Percentiles rank a stretch among this genome's conserved stretches.
These are phyloP conservation scores for Schoenoplectus tabernaemontani DNA, from an alignment of 202 grass and related monocot species.

Conservation along the genomic window DNA sequence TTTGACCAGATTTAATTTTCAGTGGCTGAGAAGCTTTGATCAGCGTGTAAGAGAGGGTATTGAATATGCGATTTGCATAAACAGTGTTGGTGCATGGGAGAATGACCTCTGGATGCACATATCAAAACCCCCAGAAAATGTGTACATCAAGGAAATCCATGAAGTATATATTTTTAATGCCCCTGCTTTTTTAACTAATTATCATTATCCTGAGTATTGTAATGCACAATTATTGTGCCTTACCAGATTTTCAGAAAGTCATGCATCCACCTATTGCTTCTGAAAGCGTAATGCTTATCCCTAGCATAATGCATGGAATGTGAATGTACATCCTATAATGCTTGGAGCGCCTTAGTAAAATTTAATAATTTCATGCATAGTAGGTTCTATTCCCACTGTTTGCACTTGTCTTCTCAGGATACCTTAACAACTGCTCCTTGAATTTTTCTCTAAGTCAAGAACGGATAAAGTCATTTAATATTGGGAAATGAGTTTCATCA, in stretches of 20 bases:
- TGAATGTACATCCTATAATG: background rate
- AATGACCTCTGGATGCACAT: conserved; percentile 91
- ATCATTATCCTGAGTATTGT: conserved; percentile 7
- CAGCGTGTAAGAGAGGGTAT: conserved; percentile 89
- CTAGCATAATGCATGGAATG: background rate
- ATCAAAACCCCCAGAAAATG: conserved; percentile 96
- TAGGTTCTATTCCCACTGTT: background rate
- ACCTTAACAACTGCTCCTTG: background rate
- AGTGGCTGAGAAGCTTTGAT: conserved; percentile 99
- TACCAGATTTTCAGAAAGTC: background rate
- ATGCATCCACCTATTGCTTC: background rate
- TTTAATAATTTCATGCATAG: background rate
- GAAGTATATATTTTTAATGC: conserved; percentile 42
- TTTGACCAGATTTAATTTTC: conserved; percentile 26
- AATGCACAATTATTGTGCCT: background rate
- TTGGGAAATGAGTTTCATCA: too few relatives aligned
- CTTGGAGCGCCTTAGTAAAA: background rate
- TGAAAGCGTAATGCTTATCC: background rate
- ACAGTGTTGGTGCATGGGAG: conserved; percentile 87
- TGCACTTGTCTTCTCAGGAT: background rate
- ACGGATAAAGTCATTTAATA: too few relatives aligned
- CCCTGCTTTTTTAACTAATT: background rate
- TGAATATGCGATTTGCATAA: conserved; percentile 95
- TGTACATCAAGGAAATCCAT: conserved; percentile 87
- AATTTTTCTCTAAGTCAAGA: background rate